Conservation (phyloP, 495 filamentous ascomycete genomes). For the Penicillium soppii region DNA sequence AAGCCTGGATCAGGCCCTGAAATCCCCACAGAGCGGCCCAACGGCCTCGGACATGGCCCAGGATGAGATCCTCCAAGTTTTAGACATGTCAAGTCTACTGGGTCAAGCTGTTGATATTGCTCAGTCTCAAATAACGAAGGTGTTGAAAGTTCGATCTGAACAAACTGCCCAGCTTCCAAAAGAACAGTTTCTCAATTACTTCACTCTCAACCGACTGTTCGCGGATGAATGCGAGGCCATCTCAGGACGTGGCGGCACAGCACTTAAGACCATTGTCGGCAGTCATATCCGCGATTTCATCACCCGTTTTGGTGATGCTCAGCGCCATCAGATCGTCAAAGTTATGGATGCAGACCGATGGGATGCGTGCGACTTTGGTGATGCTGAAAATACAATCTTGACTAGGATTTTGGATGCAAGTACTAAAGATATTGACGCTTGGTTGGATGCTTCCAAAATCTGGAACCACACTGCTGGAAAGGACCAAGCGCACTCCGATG, state of each 20-base stretch:
- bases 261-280: constrained; percentile 85
- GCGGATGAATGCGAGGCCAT: constrained; percentile 97
- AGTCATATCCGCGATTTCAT: constrained; percentile 91
- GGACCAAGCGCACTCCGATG: constrained; percentile 25
- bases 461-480: constrained; percentile 54
- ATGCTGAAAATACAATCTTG: constrained; percentile 62
- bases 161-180: constrained; percentile 72
- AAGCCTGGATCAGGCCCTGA: constrained; percentile 25
- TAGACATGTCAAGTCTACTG: constrained; percentile 93
- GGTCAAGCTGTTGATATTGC: constrained; percentile 92
- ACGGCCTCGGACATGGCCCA: constrained; percentile 48
- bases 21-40: constrained; percentile 11
- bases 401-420: constrained; percentile 71
- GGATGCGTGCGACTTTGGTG: constrained; percentile 83
- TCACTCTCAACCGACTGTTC: constrained; percentile 89
- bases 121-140: constrained; percentile 87
- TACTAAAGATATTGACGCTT: constrained; percentile 73
- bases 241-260: constrained; percentile 79
- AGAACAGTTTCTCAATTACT: constrained; percentile 83
- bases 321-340: constrained; percentile 76
- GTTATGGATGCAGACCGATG: constrained; percentile 88
- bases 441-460: constrained; percentile 69
- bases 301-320: constrained; percentile 66
- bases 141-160: constrained; percentile 88
- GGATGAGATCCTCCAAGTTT: constrained; percentile 77